These are phyloP conservation scores for Sesbania bispinosa DNA, from an alignment of 306 rosid species.

Conservation along the genomic window DNA sequence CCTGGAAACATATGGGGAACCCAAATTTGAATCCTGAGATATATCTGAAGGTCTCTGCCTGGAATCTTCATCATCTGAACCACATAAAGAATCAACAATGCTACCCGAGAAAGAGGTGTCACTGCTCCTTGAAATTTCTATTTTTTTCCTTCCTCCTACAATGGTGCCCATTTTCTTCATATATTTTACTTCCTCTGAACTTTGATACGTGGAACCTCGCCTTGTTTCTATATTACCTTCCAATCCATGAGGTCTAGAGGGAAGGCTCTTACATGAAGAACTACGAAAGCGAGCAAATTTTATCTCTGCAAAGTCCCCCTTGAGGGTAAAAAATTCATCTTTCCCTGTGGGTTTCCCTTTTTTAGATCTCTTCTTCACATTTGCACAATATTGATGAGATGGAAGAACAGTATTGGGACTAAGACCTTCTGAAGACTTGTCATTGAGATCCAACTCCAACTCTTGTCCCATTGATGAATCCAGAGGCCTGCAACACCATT, in stretches of 20 bases:
- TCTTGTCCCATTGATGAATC: constrained; percentile 60
- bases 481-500: constrained; percentile 40
- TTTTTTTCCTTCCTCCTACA: constrained; percentile 54
- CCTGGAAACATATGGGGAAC: too few relatives aligned
- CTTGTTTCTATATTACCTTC: constrained; percentile 43
- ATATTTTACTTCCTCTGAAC: constrained; percentile 50
- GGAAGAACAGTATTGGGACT: constrained; percentile 96
- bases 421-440: constrained; percentile 50
- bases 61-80: constrained; percentile 56
- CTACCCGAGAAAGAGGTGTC: constrained; percentile 50
- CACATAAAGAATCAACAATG: constrained; percentile 67
- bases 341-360: constrained; percentile 40
- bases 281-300: constrained; percentile 53
- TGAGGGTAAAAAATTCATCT: constrained; percentile 48
- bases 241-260: constrained; percentile 46
- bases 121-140: constrained; percentile 54
- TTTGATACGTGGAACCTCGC: constrained; percentile 66
- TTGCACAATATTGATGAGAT: constrained; percentile 40
- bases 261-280: constrained; percentile 58
- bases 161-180: constrained; percentile 44
- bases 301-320: constrained; percentile 67
- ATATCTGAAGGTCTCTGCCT: constrained; percentile 38
- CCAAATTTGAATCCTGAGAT: constrained; percentile 29
- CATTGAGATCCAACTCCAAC: constrained; percentile 55
- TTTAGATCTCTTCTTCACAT: constrained; percentile 48